phyloP scores from a whole-genome alignment of 2,329 filamentous ascomycete genomes.

The Celoporthe dispersa region DNA sequence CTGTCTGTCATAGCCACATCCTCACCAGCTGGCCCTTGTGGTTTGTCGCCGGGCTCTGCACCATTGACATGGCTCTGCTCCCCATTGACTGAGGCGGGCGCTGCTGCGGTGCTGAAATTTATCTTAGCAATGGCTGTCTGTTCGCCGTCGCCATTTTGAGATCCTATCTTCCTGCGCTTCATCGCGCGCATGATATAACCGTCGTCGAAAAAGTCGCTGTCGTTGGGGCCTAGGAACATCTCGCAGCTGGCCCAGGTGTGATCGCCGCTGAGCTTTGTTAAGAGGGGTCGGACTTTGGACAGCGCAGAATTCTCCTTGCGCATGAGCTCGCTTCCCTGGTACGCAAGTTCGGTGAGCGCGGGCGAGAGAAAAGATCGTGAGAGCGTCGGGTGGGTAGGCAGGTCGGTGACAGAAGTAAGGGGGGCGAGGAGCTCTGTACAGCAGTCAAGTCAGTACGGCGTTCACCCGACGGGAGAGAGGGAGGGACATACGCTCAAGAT shows the following conservation, averaged over 20 bases:
- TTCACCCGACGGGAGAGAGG: background rate
- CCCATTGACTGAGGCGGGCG: slow-evolving; percentile 30
- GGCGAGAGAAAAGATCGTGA: slow-evolving; percentile 76
- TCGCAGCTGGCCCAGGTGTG: slow-evolving; percentile 69
- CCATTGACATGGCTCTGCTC: slow-evolving; percentile 2
- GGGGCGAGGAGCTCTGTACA: slow-evolving; percentile 72
- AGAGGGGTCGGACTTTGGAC: slow-evolving; percentile 74
- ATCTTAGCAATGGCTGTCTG: slow-evolving; percentile 26
- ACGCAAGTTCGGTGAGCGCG: slow-evolving; percentile 72
- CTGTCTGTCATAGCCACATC: slow-evolving; percentile 35
- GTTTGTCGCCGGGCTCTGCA: background rate
- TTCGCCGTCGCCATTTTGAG: slow-evolving; percentile 15
- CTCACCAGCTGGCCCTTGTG: slow-evolving; percentile 22
- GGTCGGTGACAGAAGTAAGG: slow-evolving; percentile 73
- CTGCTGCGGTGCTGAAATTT: slow-evolving; percentile 16
- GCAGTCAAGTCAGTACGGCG: slow-evolving; percentile 39
- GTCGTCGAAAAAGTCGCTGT: slow-evolving; percentile 59
- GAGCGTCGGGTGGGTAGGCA: slow-evolving; percentile 74
- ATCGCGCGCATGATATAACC: slow-evolving; percentile 47
- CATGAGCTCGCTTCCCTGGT: slow-evolving; percentile 71
- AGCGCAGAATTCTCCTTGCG: slow-evolving; percentile 75
- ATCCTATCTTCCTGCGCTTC: slow-evolving; percentile 26
- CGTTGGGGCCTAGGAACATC: slow-evolving; percentile 59
- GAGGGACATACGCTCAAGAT: slow-evolving; percentile 66
- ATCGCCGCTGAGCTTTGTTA: slow-evolving; percentile 76